phyloP scores from a whole-genome alignment of 2,329 filamentous ascomycete species.

The Ampelomyces quisqualis region DNA sequence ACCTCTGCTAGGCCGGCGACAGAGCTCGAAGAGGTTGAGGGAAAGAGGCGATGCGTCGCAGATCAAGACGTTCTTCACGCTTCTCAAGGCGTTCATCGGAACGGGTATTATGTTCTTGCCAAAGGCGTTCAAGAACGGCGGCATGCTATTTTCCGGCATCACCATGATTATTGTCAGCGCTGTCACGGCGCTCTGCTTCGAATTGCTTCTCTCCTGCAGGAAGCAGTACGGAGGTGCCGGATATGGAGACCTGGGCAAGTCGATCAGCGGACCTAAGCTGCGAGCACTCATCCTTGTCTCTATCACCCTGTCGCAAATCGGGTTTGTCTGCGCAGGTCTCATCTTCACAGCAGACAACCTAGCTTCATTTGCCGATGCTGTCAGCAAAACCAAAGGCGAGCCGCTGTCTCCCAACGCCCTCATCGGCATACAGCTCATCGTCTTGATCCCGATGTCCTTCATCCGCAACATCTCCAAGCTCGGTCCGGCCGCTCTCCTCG shows the following conservation, averaged over 20 bases:
- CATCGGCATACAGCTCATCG: constrained; percentile 65
- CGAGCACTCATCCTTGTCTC: constrained; percentile 67
- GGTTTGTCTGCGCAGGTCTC: constrained; percentile 75
- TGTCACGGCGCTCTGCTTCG: constrained; percentile 70
- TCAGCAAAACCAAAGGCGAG: constrained; percentile 51
- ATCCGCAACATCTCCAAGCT: constrained; percentile 76
- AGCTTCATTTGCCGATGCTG: constrained; percentile 65
- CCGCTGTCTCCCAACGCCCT: constrained; percentile 59
- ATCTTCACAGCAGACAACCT: constrained; percentile 78
- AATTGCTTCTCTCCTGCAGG: constrained; percentile 68
- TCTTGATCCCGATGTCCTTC: constrained; percentile 66
- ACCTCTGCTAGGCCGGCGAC: constrained; percentile 61
- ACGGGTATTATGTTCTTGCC: constrained; percentile 82
- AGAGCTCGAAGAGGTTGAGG: constrained; percentile 52
- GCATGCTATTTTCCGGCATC: constrained; percentile 71
- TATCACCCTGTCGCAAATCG: constrained; percentile 72
- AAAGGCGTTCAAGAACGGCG: constrained; percentile 76
- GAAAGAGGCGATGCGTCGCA: constrained; percentile 63
- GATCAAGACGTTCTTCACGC: constrained; percentile 74
- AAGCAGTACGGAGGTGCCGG: constrained; percentile 65
- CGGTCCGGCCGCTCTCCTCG: constrained; percentile 66
- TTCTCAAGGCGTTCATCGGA: constrained; percentile 76
- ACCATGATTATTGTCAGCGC: constrained; percentile 65
- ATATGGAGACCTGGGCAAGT: constrained; percentile 71
- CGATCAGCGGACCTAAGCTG: constrained; percentile 64